Conservation (phyloP, 148 eudicot species). For the Fallopia convolvulus region DNA sequence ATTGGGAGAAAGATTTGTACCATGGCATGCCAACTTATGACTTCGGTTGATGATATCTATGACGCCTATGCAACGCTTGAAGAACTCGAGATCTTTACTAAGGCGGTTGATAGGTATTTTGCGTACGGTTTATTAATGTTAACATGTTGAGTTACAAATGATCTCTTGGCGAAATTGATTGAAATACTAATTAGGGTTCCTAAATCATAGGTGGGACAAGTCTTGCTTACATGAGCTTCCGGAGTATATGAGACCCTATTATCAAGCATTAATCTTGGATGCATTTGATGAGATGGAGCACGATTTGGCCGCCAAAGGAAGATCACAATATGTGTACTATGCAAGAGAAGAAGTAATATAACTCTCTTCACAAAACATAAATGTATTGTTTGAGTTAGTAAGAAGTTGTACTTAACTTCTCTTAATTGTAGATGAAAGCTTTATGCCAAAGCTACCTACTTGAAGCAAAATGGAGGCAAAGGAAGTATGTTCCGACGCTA, state of each 20-base stretch:
- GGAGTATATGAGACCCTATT: slow-evolving; percentile 19
- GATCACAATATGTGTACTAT: slow-evolving; percentile 8
- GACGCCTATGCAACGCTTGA: slow-evolving; percentile 4
- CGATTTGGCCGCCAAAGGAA: slow-evolving; percentile 17
- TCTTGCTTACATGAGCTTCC: slow-evolving; percentile 17
- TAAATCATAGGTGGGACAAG: slow-evolving; percentile 21
- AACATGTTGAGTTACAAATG: background rate
- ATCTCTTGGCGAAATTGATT: no score
- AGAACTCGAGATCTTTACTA: slow-evolving; percentile 9
- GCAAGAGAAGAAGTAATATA: slow-evolving; percentile 16
- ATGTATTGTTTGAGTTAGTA: background rate
- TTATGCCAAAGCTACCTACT: slow-evolving; percentile 12
- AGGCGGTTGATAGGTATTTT: slow-evolving; percentile 22
- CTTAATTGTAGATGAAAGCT: slow-evolving; percentile 14
- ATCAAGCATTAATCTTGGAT: slow-evolving; percentile 13
- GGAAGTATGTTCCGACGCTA: slow-evolving; percentile 3
- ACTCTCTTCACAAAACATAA: no score
- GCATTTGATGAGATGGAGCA: slow-evolving; percentile 20
- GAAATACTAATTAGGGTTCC: background rate
- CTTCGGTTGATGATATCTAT: slow-evolving; percentile 6
- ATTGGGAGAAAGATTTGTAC: slow-evolving; percentile 16
- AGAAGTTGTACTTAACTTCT: background rate
- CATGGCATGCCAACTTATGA: slow-evolving; percentile 9
- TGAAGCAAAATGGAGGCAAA: slow-evolving; percentile 23
- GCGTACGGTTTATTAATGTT: no score